Evolutionary conservation across 805 yeast species (phyloP), one percentile per base, ranked within the genome.

Genomic region (Schizosaccharomyces cryophilus): DNA sequence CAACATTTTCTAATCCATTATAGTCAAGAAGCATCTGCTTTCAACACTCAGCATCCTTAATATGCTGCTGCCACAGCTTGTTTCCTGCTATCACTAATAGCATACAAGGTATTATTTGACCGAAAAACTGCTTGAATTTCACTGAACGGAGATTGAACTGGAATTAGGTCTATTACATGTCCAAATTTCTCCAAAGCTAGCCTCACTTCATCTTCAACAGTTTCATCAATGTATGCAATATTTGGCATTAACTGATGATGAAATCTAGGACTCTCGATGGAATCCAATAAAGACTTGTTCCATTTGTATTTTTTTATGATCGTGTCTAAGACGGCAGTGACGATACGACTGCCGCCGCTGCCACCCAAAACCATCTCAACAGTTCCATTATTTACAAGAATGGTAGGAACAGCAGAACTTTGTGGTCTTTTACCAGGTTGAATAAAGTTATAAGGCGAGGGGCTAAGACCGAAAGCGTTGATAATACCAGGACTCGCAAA

Each of bases 171-270:
- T 19, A 59, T 31, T 17, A 42, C 54, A 38, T 63, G 65, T 5
- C 63, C 62, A 0, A 78, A 42, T 13, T 29, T 45, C 17, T 31
- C 29, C 6, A 64, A 47, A 6, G 60, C 63, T n/a, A 59, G 19
- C 19, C 61, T 4, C n/a, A 60, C 40, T 9, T 61, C 61, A 15
- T 66, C 64, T 38, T 70, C 78, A 4, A 76, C 72, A 56, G 79
- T 75, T 15, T 74, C 68, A 67, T 89, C 97, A 54, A 84, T 76
- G 70, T 74, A 80, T 1, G 81, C 72, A 2, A 66, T 68, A 64
- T 87, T 82, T 0, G 96, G 96, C 30, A 90, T 69, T 26, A 90
- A 76, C 70, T 90, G 98, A 69, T 90, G 96, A 69, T 90, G 97
- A 11, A 87, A 59, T 61, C 98, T 73, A 1, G 96, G 96, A 66